Base-by-base conservation (phyloP, 345 rosid genomes). In the Hevea brasiliensis region DNA sequence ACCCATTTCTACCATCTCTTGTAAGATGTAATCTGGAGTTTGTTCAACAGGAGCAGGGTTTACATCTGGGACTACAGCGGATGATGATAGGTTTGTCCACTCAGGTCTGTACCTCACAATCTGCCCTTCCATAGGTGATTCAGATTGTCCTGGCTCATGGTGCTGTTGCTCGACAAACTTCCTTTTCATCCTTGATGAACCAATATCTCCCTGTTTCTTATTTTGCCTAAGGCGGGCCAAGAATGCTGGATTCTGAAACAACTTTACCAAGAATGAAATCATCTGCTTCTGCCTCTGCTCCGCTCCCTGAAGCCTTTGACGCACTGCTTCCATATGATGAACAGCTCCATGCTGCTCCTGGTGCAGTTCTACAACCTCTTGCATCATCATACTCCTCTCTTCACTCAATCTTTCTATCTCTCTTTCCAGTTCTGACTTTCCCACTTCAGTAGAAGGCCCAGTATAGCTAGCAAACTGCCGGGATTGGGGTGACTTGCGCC, bases 141-240 rank as follows among this genome's bases (percentile, higher is more conserved):
- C 89, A 53, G 77, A 44, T 68, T 67, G 72, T 51, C 45, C 76
- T 41, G 11, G 74, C 79, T 83, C 94, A 65, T 45, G 74, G 26
- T 72, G 85, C 65, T 78, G 89, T 68, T 85, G 87, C 80, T 76
- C 85, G 63, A 90, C 70, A 77, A 90, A 87, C 84, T 88, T 94
- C 84, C 79, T 94, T 74, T 65, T 88, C 64, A 40, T 74, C 76
- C 86, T 85, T 37, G 87, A 74, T 6, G 86, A 79, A 61, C 76
- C 84, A 6, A 81, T 72, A 37, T 80, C 81, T 76, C 83, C 77
- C 63, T 72, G 75, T 65, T 65, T 75, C 62, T 70, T 79, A 10
- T 23, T 70, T 70, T 69, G 37, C 72, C 37, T 74, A 47, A 79
- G 78, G 24, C 68, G 57, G 21, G 55, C 75, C 45, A 79, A 42